Conservation (phyloP, 2,329 filamentous ascomycete species). For the Venturiaceae sp. region DNA sequence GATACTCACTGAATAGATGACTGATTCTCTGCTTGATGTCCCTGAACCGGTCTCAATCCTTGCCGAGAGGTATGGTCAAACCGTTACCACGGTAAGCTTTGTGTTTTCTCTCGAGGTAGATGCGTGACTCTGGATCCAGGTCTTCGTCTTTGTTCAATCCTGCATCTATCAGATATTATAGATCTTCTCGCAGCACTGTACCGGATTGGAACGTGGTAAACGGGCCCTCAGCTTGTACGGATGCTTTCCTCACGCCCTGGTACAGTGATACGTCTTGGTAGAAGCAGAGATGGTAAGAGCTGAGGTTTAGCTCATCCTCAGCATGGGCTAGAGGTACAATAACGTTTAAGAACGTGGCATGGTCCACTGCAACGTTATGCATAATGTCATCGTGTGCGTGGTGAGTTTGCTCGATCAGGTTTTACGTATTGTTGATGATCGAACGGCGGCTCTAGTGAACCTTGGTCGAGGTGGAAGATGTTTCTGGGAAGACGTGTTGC, state of each 20-base stretch:
- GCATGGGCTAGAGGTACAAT: background rate
- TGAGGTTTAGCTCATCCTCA: background rate
- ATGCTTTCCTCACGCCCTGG: constrained; percentile 60
- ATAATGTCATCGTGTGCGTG: too few relatives aligned
- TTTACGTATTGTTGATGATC: too few relatives aligned
- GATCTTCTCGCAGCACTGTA: constrained; percentile 39
- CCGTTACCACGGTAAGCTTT: constrained; percentile 40
- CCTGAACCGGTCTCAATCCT: constrained; percentile 39
- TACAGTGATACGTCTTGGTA: constrained; percentile 70
- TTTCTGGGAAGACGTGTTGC: too few relatives aligned
- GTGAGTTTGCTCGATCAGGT: too few relatives aligned
- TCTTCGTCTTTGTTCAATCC: constrained; percentile 24
- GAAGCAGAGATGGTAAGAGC: constrained; percentile 53
- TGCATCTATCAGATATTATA: constrained; percentile 39
- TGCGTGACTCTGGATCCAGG: constrained; percentile 36
- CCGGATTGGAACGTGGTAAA: constrained; percentile 50
- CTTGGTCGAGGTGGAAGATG: too few relatives aligned
- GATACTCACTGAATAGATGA: constrained; percentile 38
- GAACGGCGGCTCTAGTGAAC: too few relatives aligned
- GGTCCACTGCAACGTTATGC: too few relatives aligned
- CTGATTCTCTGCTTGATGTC: constrained; percentile 42
- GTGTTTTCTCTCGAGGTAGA: constrained; percentile 40
- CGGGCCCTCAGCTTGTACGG: constrained; percentile 64
- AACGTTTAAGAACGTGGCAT: background rate
- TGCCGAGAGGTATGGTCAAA: constrained; percentile 35